Conservation (phyloP, 805 yeast species). For the Kodamaea laetipori region DNA sequence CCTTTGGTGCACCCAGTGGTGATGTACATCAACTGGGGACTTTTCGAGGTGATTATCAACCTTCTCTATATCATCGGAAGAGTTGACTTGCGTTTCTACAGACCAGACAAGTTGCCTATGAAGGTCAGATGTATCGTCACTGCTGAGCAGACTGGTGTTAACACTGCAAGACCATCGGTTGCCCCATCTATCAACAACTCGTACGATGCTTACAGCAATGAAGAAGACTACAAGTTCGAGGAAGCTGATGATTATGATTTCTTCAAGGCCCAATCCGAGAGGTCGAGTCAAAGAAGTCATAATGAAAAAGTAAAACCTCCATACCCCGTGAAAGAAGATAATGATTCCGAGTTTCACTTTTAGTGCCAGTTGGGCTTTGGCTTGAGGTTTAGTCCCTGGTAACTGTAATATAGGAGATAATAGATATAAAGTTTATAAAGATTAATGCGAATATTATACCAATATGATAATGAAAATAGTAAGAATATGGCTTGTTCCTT, state of each 20-base stretch:
- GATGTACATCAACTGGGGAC: constrained; percentile 71
- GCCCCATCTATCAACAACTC: constrained; percentile 12
- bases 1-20: constrained; percentile 48
- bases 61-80: constrained; percentile 61
- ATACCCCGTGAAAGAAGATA: constrained; percentile 10
- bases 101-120: constrained; percentile 61
- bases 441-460: too few species aligned
- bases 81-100: constrained; percentile 75
- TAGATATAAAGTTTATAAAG: too few species aligned
- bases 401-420: too few species aligned
- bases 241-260: constrained; percentile 12
- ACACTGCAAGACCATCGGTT: constrained; percentile 1
- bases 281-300: constrained; percentile 10
- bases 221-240: constrained; percentile 9
- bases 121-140: constrained; percentile 43
- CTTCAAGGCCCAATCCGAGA: constrained; percentile 10
- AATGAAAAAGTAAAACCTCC: constrained; percentile 10
- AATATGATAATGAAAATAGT: too few species aligned
- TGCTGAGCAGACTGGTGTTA: constrained; percentile 37
- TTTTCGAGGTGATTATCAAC: constrained; percentile 60
- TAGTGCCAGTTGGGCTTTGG: constrained; percentile 1
- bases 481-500: neutral
- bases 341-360: constrained; percentile 12
- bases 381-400: neutral
- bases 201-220: constrained; percentile 5